Evolutionary conservation across 1,284 basidiomycete genomes (phyloP).

Genomic region (Trichosporon sp.): DNA sequence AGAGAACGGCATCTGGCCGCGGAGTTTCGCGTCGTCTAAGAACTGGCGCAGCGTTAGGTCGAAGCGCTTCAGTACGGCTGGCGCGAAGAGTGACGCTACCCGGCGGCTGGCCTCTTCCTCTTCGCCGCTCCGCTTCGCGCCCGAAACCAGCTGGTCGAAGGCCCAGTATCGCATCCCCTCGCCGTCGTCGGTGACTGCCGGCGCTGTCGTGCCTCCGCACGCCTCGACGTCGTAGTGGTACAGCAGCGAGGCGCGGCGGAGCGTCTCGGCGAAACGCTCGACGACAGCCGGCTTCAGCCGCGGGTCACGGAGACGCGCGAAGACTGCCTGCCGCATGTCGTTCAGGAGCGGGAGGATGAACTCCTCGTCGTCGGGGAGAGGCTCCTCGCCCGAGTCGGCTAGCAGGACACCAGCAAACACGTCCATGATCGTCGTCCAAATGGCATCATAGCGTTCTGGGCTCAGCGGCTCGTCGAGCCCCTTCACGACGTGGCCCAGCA

Average conservation of each 20-base stretch:
- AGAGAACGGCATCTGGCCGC: conserved; percentile 77
- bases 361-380: conserved; percentile 71
- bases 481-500: conserved; percentile 21
- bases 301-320: conserved; percentile 65
- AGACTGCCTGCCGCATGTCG: conserved; percentile 68
- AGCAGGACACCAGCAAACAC: conserved; percentile 73
- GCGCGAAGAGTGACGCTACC: conserved; percentile 11
- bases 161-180: conserved; percentile 93
- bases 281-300: conserved; percentile 70
- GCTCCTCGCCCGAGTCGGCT: conserved; percentile 71
- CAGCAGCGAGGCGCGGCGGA: conserved; percentile 69
- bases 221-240: conserved; percentile 49
- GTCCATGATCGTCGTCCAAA: conserved; percentile 82
- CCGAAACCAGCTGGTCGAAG: conserved; percentile 71
- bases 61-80: conserved; percentile 64
- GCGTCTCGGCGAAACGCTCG: conserved; percentile 61
- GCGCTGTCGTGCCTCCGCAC: conserved; percentile 31
- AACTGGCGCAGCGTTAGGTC: conserved; percentile 63
- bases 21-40: conserved; percentile 71
- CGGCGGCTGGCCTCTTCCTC: background rate
- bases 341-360: conserved; percentile 79
- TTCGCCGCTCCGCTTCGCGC: background rate
- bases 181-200: conserved; percentile 54
- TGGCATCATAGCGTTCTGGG: conserved; percentile 60
- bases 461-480: conserved; percentile 51